Conservation (phyloP, 1,139 yeast genomes). For the Geotrichum siamense region DNA sequence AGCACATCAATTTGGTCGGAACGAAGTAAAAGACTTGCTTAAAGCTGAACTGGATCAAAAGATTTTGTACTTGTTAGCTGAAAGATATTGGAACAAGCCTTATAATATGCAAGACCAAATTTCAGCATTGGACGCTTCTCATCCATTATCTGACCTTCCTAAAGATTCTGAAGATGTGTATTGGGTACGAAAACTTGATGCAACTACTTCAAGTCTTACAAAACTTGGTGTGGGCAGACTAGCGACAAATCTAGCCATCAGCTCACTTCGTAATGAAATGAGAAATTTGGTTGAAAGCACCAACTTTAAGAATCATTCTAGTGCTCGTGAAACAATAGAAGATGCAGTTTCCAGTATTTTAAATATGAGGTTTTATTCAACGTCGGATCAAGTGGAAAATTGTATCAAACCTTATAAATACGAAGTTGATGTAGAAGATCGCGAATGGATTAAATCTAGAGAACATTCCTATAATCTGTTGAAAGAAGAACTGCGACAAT, state of each 20-base stretch:
- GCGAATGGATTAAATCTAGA: slow-evolving; percentile 83
- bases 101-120: slow-evolving; percentile 17
- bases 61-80: slow-evolving; percentile 78
- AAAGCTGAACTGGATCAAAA: slow-evolving; percentile 84
- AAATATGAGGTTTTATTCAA: slow-evolving; percentile 71
- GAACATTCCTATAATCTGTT: slow-evolving; percentile 71
- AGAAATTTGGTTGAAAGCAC: slow-evolving; percentile 66
- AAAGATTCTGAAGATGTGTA: slow-evolving; percentile 59
- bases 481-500: slow-evolving; percentile 80
- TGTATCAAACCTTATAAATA: slow-evolving; percentile 96
- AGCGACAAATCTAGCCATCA: slow-evolving; percentile 75
- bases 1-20: slow-evolving; percentile 73
- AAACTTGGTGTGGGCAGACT: slow-evolving; percentile 90
- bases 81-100: slow-evolving; percentile 85
- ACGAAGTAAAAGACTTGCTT: slow-evolving; percentile 69
- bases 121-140: slow-evolving; percentile 33
- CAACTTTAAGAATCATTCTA: slow-evolving; percentile 72
- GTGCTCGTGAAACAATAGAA: slow-evolving; percentile 70
- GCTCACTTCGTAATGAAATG: slow-evolving; percentile 70
- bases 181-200: slow-evolving; percentile 85
- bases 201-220: slow-evolving; percentile 75
- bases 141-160: slow-evolving; percentile 49
- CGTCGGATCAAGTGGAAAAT: slow-evolving; percentile 97
- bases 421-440: slow-evolving; percentile 90
- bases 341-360: slow-evolving; percentile 82